Evolutionary conservation across 805 yeast genomes (phyloP), one percentile per base, ranked within the genome.

Genomic region (Zygosaccharomyces bisporus): DNA sequence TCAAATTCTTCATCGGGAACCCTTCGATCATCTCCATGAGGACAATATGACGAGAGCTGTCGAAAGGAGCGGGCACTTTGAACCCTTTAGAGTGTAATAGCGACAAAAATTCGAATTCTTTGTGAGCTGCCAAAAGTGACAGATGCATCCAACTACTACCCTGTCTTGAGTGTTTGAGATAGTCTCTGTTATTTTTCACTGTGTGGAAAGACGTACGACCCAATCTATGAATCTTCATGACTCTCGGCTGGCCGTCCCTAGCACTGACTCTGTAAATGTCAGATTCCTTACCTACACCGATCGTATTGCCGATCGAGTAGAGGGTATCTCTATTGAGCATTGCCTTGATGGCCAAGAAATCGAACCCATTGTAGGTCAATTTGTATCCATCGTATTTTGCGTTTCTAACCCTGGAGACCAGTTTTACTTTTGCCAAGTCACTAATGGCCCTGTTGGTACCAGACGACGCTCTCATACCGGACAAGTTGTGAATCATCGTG

Each of bases 231-330:
- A 93, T 83, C 64, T 93, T 93, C 60, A 93, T 68, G 13, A 90
- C 96, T 55, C 78, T 76, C 42, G 79, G 76, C n/a, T 60, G 56
- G 0, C 91, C 93, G 16, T 75, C 60, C 9, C 74, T 69, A 57
- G 84, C 90, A 45, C 83, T 80, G 1, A 86, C 90, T 9, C 90
- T 76, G 64, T 84, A 88, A 57, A 93, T 90, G 69, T 93, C 99
- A 2, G 97, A 89, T 66, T 93, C 99, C 61, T 93, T 93, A 57
- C 99, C 99, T 41, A 93, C 96, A 47, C 98, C 99, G 54, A 91
- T 89, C 7, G 84, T 86, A 36, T 82, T 74, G 13, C 96, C 97
- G 12, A 91, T 77, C 1, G 91, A 83, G 56, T 81, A 81, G 7
- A 93, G 61, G 0, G 87, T 74, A 33, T 81, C 79, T 53, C 88